Percentiles rank a stretch among this genome's conserved stretches.
phyloP scores from a whole-genome alignment of 1,284 basidiomycete genomes.

The Austroboletus olivaceoglutinosus region DNA sequence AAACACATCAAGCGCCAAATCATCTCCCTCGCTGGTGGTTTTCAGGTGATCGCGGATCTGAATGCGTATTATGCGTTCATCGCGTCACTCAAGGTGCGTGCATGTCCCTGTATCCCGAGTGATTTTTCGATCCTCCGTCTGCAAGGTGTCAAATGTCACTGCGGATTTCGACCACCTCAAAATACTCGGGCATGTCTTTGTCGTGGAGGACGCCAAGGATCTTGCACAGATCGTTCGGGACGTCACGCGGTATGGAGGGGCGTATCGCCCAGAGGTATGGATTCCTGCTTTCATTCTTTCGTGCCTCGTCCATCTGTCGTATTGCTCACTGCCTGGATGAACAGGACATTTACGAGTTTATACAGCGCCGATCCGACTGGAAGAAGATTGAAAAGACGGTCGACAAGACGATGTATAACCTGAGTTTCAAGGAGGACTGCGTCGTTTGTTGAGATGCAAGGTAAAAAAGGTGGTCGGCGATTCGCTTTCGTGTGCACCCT shows the following conservation, averaged over 20 bases:
- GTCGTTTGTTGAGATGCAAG: conserved; percentile 39
- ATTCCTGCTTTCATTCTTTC: background rate
- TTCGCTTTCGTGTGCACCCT: too few species aligned
- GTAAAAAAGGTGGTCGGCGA: too few species aligned
- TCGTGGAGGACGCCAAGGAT: conserved; percentile 90
- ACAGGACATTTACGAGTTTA: conserved; percentile 91
- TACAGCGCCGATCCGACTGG: conserved; percentile 92
- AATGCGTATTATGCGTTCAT: conserved; percentile 93
- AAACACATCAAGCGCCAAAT: conserved; percentile 97
- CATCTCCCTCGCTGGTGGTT: conserved; percentile 90
- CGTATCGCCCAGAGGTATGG: conserved; percentile 84
- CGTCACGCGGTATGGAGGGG: conserved; percentile 90
- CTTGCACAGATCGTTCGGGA: conserved; percentile 93
- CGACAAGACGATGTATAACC: conserved; percentile 93
- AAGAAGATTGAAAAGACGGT: conserved; percentile 95
- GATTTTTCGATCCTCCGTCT: too few species aligned
- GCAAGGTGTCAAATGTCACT: conserved; percentile 69
- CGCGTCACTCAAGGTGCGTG: conserved; percentile 71
- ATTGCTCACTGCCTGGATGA: background rate
- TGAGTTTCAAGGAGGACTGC: conserved; percentile 92
- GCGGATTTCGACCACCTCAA: conserved; percentile 92
- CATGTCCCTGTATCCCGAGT: too few species aligned
- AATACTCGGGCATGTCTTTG: conserved; percentile 95
- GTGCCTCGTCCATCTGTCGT: background rate
- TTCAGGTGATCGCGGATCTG: conserved; percentile 94